Base-by-base conservation (phyloP, 129 eudicot genomes). In the Smallanthus sonchifolius region DNA sequence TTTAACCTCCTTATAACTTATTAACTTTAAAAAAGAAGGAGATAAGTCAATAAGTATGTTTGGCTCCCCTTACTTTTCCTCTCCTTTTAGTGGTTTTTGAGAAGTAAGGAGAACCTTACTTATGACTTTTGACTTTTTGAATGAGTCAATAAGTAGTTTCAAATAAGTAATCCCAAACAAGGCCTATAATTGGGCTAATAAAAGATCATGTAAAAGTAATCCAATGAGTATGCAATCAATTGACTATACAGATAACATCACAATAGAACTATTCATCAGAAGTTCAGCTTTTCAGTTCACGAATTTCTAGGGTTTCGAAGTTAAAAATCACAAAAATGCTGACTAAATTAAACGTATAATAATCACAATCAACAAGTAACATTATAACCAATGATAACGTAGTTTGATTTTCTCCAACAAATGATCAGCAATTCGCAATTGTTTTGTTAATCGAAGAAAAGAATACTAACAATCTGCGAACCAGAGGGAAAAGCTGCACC, bases 391-490 rank as follows among this genome's bases (percentile, higher is more conserved):
- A 36, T 47, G 65, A 28, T 5, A 59, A n/a, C 16, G 4, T 60
- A 45, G 5, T 45, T 34, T 2, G 28, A 60, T 37, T 9, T 19
- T 6, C 11, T n/a, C 69, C 24, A 35, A 6, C 42, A 59, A 10
- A 35, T 32, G 2, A 52, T 60, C 30, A 77, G 13, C 20, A 78
- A 8, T 15, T 49, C 45, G 10, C 28, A 67, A 13, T 59, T 52
- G 5, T 0, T 28, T 11, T 57, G 44, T 7, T 20, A 6, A 34
- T 47, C 14, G 34, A 52, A 64, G 49, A 51, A 62, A 55, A 57
- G 70, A 65, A 70, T 6, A 75, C 79, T 66, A 65, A 79, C 84
- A 67, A 56, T 60, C 57, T 80, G 79, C 47, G 83, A 79, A 65
- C 15, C 51, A 40, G 81, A 70, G 34, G 80, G 70, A 36, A 39